Base-by-base conservation (phyloP, 2,329 filamentous ascomycete genomes). In the Pseudocercospora eumusae region DNA sequence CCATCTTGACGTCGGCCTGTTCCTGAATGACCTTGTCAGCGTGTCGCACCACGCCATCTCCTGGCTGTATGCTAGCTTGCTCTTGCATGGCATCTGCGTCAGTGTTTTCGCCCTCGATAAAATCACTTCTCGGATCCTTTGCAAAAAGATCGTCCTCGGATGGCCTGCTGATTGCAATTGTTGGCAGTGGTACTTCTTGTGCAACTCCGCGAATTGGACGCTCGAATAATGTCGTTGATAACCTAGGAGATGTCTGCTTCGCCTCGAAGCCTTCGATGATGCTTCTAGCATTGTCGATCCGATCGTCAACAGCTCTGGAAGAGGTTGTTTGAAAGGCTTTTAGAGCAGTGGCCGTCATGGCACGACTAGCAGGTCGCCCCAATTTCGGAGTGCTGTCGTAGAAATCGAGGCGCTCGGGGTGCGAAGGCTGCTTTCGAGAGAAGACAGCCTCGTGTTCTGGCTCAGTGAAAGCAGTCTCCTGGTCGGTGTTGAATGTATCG, bases 331-430 rank as follows among this genome's bases (percentile, higher is more conserved):
- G 18, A 13, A 54, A 36, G 28, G 50, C 25, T 20, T 54, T 36
- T 5, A 54, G 50, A 20, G 50, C 50, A 33, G 11, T 36, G 25
- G 50, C 50, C 2, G 50, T 33, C 50, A 54, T 54, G 50, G 50
- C 13, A 15, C n/a, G 20, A 15, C 21, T 54, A 5, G 50, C 23
- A 33, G 50, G 50, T 20, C 10, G 50, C 11, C 20, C n/a, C 27
- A 54, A 8, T n/a, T 31, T n/a, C 15, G 23, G 50, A 18, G 50
- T 54, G 21, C 20, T 36, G 20, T 33, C 27, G 50, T 54, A 54
- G 25, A 54, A 54, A 8, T 36, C 10, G 15, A 54, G 18, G 50
- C 8, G 50, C 18, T 54, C 50, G 21, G 50, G 13, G 10, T 31
- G n/a, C 6, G 44, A 47, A 47, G 44, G 44, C 20, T 47, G 44